phyloP scores from a whole-genome alignment of 148 eudicot species.

The Linanthus parryae region DNA sequence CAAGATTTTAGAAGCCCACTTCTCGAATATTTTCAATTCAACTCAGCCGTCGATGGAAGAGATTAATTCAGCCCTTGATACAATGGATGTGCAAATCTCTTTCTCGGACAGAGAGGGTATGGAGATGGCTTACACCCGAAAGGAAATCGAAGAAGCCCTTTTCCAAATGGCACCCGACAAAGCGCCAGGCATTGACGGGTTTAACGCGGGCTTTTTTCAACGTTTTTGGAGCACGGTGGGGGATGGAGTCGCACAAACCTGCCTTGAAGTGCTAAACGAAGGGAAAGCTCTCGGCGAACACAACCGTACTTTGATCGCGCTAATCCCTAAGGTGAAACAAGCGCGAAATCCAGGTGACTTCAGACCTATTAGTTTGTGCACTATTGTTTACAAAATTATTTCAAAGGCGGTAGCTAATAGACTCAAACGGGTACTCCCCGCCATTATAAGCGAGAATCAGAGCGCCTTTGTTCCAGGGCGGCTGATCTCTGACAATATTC shows the following conservation, averaged over 20 bases:
- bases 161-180: not conserved
- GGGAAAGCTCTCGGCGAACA: not conserved
- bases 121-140: not conserved
- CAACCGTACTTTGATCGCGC: not conserved
- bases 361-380: conserved; percentile 2
- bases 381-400: not conserved
- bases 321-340: not conserved
- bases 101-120: not conserved
- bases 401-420: not conserved
- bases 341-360: not conserved
- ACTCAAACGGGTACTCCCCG: not conserved
- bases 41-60: not conserved
- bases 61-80: not conserved
- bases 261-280: not conserved
- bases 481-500: not conserved
- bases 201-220: not conserved
- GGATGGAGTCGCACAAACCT: not conserved
- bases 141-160: not conserved
- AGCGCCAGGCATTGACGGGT: not conserved
- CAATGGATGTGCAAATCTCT: not conserved
- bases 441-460: not conserved
- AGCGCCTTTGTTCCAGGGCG: conserved; percentile 1
- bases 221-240: not conserved
- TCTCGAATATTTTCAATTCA: not conserved
- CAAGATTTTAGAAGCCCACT: not conserved